These are phyloP conservation scores for Ramaria sp. DNA, from an alignment of 768 basidiomycete species.

Conservation along the genomic window DNA sequence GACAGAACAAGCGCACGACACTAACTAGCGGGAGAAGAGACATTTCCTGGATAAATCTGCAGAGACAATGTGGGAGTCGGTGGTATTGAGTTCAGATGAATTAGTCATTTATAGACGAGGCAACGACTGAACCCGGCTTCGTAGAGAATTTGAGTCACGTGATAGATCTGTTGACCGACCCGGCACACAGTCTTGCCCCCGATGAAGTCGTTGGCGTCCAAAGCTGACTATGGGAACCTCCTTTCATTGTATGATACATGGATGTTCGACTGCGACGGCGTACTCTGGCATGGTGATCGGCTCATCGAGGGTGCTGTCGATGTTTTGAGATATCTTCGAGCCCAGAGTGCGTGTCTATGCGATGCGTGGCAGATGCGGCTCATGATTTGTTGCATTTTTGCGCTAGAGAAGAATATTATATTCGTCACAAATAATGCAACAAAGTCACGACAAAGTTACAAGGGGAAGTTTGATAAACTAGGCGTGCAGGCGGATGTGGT, in stretches of 20 bases:
- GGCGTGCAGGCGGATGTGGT: slow-evolving; percentile 81
- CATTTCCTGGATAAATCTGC: too few relatives aligned
- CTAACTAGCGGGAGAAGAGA: too few relatives aligned
- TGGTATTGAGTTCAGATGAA: background rate
- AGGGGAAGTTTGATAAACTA: slow-evolving; percentile 82
- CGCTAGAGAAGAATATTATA: slow-evolving; percentile 66
- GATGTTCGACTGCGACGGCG: slow-evolving; percentile 95
- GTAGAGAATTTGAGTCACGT: background rate
- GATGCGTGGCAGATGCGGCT: background rate
- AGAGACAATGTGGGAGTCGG: too few relatives aligned
- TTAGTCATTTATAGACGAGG: background rate
- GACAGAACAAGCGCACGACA: too few relatives aligned
- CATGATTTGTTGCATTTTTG: too few relatives aligned
- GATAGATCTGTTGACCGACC: background rate
- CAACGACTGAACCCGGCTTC: background rate
- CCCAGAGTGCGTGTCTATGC: slow-evolving; percentile 43
- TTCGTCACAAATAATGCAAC: slow-evolving; percentile 98
- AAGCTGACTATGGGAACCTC: slow-evolving; percentile 26
- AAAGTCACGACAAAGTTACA: slow-evolving; percentile 82
- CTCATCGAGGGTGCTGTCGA: slow-evolving; percentile 70
- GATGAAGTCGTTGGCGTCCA: slow-evolving; percentile 3
- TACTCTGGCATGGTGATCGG: slow-evolving; percentile 80
- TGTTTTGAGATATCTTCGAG: slow-evolving; percentile 62
- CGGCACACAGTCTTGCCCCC: background rate
- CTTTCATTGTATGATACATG: slow-evolving; percentile 76